phyloP scores from a whole-genome alignment of 208 protist genomes.

The Acanthamoeba divionensis region DNA sequence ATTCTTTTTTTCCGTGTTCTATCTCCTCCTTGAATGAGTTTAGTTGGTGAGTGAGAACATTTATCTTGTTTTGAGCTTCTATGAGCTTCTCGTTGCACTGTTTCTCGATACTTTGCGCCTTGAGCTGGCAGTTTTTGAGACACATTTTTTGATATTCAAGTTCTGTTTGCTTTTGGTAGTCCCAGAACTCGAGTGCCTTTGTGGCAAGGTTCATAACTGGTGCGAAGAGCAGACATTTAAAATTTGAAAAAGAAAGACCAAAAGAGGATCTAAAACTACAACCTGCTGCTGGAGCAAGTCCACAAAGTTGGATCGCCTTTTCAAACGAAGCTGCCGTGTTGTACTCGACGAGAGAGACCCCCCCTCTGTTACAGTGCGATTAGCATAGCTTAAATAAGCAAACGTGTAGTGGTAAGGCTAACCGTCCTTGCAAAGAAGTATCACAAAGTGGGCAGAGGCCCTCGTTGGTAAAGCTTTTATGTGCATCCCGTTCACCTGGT shows the following conservation, averaged over 20 bases:
- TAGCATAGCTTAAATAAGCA: not conserved
- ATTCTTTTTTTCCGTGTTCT: not conserved
- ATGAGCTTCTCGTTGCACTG: slow-evolving; percentile 36
- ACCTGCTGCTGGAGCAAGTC: not conserved
- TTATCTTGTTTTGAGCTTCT: slow-evolving; percentile 25
- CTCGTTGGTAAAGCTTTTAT: not conserved
- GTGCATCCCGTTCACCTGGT: slow-evolving; percentile 19
- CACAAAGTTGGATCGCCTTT: slow-evolving; percentile 38
- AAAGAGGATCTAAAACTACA: not conserved
- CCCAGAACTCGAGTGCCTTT: slow-evolving; percentile 46
- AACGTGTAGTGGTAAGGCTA: not conserved
- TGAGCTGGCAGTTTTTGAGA: not conserved
- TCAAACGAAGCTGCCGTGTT: slow-evolving; percentile 3
- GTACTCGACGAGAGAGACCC: slow-evolving; percentile 6
- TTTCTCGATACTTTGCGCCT: not conserved
- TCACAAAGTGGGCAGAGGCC: slow-evolving; percentile 8
- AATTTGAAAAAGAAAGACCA: not conserved
- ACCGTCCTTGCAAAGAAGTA: not conserved
- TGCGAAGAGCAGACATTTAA: not conserved
- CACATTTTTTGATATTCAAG: not conserved
- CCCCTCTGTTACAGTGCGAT: not conserved
- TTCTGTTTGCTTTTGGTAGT: slow-evolving; percentile 51
- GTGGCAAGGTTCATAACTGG: slow-evolving; percentile 13
- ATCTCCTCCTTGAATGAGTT: slow-evolving; percentile 8
- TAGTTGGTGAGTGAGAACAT: slow-evolving; percentile 36